A percentile compares a stretch with the other conserved stretches of the same genome.
Evolutionary conservation across 2,329 filamentous ascomycete species (phyloP).

Genomic region (Fusarium paranaense): DNA sequence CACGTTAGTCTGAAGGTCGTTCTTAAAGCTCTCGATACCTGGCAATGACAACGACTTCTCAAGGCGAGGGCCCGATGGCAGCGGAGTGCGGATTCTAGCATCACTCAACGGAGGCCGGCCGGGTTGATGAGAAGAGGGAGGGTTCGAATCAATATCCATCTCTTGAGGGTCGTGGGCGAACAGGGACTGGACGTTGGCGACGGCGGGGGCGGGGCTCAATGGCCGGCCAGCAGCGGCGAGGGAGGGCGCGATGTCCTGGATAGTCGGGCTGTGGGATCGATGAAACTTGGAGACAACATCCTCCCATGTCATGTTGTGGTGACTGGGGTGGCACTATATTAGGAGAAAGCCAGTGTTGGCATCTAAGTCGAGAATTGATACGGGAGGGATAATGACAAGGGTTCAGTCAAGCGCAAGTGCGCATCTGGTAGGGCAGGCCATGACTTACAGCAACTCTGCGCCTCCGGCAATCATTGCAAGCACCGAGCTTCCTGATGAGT

Average conservation of each 20-base stretch:
- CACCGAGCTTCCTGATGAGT: slow-evolving; percentile 69
- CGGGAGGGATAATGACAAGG: background rate
- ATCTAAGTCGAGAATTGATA: slow-evolving; percentile 20
- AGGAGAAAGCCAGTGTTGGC: slow-evolving; percentile 28
- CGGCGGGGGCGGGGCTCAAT: slow-evolving; percentile 58
- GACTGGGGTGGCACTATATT: slow-evolving; percentile 67
- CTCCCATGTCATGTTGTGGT: slow-evolving; percentile 72
- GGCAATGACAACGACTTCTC: slow-evolving; percentile 63
- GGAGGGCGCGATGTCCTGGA: slow-evolving; percentile 61
- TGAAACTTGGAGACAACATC: slow-evolving; percentile 67
- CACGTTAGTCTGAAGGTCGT: slow-evolving; percentile 64
- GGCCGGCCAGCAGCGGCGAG: slow-evolving; percentile 55
- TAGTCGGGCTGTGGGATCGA: slow-evolving; percentile 62
- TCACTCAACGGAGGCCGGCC: slow-evolving; percentile 58
- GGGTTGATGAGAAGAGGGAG: slow-evolving; percentile 48
- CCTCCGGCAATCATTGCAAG: slow-evolving; percentile 66
- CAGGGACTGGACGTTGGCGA: slow-evolving; percentile 51
- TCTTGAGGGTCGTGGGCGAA: slow-evolving; percentile 62
- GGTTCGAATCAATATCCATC: slow-evolving; percentile 65
- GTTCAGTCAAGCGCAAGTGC: background rate
- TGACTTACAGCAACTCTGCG: slow-evolving; percentile 69
- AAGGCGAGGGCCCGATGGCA: slow-evolving; percentile 67
- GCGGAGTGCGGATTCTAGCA: slow-evolving; percentile 64
- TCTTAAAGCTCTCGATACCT: slow-evolving; percentile 62
- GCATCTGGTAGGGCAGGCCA: background rate